Evolutionary conservation across 805 yeast genomes (phyloP).

Genomic region (Wickerhamomyces sydowiorum): DNA sequence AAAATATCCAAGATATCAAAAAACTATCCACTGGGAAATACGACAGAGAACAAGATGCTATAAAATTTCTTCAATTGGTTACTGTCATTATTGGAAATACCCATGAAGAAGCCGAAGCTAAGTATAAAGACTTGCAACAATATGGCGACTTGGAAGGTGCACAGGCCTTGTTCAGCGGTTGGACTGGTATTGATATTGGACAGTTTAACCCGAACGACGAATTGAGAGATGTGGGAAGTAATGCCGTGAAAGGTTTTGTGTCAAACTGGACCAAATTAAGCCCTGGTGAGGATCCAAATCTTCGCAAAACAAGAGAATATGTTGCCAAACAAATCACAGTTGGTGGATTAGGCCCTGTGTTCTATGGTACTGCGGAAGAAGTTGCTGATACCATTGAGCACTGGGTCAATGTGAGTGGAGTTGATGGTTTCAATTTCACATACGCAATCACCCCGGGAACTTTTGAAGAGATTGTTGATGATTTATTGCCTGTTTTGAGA

Average conservation of each 20-base stretch:
- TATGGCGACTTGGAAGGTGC: conserved; percentile 33
- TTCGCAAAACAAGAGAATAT: conserved; percentile 10
- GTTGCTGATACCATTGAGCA: conserved; percentile 34
- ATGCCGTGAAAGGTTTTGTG: conserved; percentile 23
- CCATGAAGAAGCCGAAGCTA: conserved; percentile 30
- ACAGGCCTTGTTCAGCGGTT: conserved; percentile 34
- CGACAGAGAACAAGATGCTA: conserved; percentile 26
- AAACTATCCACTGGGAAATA: conserved; percentile 24
- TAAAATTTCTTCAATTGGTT: conserved; percentile 28
- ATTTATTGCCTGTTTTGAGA: conserved; percentile 30
- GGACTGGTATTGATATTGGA: conserved; percentile 35
- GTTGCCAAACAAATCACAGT: conserved; percentile 24
- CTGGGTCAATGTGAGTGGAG: conserved; percentile 34
- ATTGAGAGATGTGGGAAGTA: conserved; percentile 22
- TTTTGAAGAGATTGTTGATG: conserved; percentile 32
- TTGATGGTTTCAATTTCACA: conserved; percentile 38
- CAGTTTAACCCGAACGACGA: conserved; percentile 28
- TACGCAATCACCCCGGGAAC: conserved; percentile 32
- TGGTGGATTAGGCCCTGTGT: conserved; percentile 25
- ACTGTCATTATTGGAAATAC: conserved; percentile 31
- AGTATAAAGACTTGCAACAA: conserved; percentile 22
- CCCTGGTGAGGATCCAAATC: conserved; percentile 12
- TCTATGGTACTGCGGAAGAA: conserved; percentile 28
- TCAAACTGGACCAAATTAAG: conserved; percentile 22
- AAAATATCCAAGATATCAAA: conserved; percentile 23